These are phyloP conservation scores for Scenedesmus sp. DNA, from an alignment of 163 green algal genomes.

Conservation along the genomic window DNA sequence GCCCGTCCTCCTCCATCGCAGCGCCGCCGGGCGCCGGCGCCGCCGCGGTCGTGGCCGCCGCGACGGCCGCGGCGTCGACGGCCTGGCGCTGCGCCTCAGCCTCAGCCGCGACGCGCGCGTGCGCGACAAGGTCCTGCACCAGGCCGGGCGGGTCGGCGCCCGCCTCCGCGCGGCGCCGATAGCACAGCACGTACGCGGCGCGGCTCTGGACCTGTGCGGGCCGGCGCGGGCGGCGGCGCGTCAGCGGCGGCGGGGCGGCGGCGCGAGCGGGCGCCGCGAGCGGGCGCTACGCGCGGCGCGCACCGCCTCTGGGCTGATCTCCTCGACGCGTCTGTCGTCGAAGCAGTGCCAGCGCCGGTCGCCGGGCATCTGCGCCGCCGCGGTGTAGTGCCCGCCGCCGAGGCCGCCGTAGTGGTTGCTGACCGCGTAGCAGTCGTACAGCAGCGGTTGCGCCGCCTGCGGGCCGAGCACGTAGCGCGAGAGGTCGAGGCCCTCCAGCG, in stretches of 20 bases:
- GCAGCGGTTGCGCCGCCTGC: constrained; percentile 29
- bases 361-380: constrained; percentile 75
- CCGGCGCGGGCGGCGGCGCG: too few relatives aligned
- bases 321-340: constrained; percentile 81
- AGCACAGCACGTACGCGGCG: constrained; percentile 96
- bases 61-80: too few relatives aligned
- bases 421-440: constrained; percentile 95
- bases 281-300: too few relatives aligned
- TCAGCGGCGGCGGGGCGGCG: background rate
- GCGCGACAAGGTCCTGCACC: constrained; percentile 21
- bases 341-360: constrained; percentile 84
- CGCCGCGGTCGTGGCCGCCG: too few relatives aligned
- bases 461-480: constrained; percentile 57
- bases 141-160: constrained; percentile 19
- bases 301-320: constrained; percentile 24
- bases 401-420: constrained; percentile 94
- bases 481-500: constrained; percentile 85
- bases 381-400: constrained; percentile 97
- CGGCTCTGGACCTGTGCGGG: constrained; percentile 64
- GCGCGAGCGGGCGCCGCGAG: too few relatives aligned
- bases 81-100: too few relatives aligned
- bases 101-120: too few relatives aligned
- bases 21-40: too few relatives aligned
- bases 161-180: constrained; percentile 55
- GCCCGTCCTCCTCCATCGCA: too few relatives aligned